These are phyloP conservation scores for Acacia acuminata DNA, from an alignment of 306 rosid species.

Conservation along the genomic window DNA sequence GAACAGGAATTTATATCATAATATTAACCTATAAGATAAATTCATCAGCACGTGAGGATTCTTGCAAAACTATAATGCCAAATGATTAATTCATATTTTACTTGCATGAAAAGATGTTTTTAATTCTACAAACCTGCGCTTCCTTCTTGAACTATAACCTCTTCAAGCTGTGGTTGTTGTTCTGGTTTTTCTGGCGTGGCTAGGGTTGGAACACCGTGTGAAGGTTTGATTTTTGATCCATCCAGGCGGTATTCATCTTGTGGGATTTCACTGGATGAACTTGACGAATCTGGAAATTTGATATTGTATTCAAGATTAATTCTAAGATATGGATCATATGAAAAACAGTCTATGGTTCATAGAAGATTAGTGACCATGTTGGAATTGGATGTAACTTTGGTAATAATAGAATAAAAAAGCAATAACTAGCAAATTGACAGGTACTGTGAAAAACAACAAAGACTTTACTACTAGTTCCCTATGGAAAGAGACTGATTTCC, in stretches of 20 bases:
- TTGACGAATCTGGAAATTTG: too few species aligned
- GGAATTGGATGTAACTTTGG: background rate
- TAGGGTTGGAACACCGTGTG: too few species aligned
- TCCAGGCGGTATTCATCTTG: too few species aligned
- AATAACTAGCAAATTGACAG: background rate
- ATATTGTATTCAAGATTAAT: too few species aligned
- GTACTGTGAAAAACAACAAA: background rate
- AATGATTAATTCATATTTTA: background rate
- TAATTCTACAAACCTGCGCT: constrained; percentile 14
- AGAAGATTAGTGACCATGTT: background rate
- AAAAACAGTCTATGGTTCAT: background rate
- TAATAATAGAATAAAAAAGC: background rate
- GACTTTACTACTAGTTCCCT: background rate
- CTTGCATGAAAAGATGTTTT: background rate
- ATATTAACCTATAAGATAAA: background rate
- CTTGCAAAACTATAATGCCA: background rate
- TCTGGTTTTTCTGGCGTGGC: too few species aligned
- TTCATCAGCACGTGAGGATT: background rate
- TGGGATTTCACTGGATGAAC: too few species aligned
- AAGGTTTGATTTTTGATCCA: constrained; percentile 7
- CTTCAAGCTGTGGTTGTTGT: background rate
- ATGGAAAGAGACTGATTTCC: background rate
- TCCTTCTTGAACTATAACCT: constrained; percentile 5
- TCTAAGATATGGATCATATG: too few species aligned
- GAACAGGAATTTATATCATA: background rate